Evolutionary conservation across 148 eudicot species (phyloP).

Genomic region (Gaultheria prostrata): DNA sequence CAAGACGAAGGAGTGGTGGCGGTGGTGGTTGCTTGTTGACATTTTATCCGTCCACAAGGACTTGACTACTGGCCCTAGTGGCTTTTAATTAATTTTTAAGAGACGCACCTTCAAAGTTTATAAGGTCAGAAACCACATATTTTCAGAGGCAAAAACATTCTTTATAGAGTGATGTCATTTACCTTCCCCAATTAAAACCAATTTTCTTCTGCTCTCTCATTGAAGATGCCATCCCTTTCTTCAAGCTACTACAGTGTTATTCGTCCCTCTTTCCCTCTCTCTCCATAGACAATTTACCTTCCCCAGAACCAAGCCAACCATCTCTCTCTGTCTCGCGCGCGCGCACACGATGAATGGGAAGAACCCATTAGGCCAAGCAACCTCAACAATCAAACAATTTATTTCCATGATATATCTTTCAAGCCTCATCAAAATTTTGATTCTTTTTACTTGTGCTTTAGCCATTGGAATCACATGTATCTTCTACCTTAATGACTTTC

Average conservation of each 20-base stretch:
- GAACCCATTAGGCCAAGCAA: background rate
- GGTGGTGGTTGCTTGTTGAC: background rate
- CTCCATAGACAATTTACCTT: background rate
- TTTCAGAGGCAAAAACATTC: background rate
- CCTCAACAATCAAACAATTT: constrained; percentile 17
- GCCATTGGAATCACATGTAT: constrained; percentile 36
- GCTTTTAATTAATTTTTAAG: background rate
- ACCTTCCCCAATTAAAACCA: background rate
- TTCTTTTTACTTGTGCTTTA: constrained; percentile 43
- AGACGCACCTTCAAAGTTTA: no score
- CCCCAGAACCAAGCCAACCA: background rate
- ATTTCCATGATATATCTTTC: constrained; percentile 26
- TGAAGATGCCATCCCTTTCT: background rate
- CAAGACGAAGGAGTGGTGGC: background rate
- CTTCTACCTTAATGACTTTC: constrained; percentile 15
- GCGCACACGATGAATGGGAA: constrained; percentile 26
- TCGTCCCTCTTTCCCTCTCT: background rate
- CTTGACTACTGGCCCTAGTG: background rate
- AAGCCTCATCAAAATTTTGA: constrained; percentile 31
- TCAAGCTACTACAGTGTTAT: no score
- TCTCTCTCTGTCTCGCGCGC: background rate
- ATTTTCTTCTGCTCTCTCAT: background rate
- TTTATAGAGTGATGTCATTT: background rate
- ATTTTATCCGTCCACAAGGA: background rate
- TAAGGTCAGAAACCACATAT: background rate